Evolutionary conservation across 371 early-diverging fungal genomes (phyloP), one percentile per base, ranked within the genome.

Genomic region (Blakeslea trispora): DNA sequence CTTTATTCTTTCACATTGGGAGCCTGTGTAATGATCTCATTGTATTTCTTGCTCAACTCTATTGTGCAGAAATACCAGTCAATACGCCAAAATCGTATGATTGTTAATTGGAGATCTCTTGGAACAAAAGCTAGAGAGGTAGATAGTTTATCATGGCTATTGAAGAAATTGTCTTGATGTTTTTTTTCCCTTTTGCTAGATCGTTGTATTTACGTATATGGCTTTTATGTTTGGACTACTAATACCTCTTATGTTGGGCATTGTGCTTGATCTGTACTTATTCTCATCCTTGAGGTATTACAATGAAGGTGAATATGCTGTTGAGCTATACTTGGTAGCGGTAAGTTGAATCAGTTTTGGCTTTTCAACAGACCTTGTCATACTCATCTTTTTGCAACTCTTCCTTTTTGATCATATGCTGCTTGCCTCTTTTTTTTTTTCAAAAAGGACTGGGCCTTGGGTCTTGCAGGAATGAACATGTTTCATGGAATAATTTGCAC

Each of bases 391-490:
- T n/a, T n/a, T n/a, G n/a, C n/a, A n/a, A n/a, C n/a, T n/a, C n/a
- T n/a, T n/a, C n/a, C n/a, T n/a, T n/a, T n/a, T n/a, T n/a, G n/a
- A n/a, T n/a, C n/a, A 40, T 52, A 66, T 19, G 22, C 5, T 6
- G n/a, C 18, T 17, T 11, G 13, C 31, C 1, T 15, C 11, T 32
- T 32, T 52, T 19, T 43, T 17, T 23, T 34, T n/a, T 32, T 32
- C 49, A 15, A 17, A 11, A 28, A 76, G 80, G 74, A 76, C 52
- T 82, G 81, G 83, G 64, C 81, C 11, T 45, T 74, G 3, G 83
- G 83, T 21, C 41, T 81, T 19, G 50, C 76, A 10, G 65, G 63
- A 41, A 55, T 74, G 53, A 77, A 68, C 39, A 59, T 79, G 18
- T 49, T 74, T 21, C 63, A 74, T 53, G 64, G 67, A 17, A 35